A percentile compares a stretch with the other conserved stretches of the same genome.
phyloP scores from a whole-genome alignment of 768 basidiomycete genomes.

The Rhodotorula graminis region DNA sequence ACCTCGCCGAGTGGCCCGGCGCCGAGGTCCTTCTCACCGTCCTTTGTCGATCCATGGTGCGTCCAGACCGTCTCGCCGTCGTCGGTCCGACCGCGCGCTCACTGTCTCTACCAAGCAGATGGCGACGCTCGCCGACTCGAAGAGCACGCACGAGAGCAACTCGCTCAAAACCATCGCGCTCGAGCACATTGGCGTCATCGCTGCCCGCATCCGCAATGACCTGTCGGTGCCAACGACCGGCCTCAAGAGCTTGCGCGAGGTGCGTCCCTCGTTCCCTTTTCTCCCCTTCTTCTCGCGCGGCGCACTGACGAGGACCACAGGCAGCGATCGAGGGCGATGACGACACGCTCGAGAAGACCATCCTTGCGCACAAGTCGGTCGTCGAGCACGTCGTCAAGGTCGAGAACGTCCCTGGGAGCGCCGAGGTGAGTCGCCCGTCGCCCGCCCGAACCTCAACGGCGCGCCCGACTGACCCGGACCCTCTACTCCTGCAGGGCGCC shows the following conservation, averaged over 20 bases:
- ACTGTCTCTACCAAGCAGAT: slow-evolving; percentile 54
- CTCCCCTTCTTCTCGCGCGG: not conserved
- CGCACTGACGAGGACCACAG: too few species aligned
- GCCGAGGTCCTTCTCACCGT: slow-evolving; percentile 75
- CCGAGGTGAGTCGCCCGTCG: not conserved
- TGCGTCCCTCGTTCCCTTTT: slow-evolving; percentile 43
- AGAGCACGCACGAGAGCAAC: slow-evolving; percentile 66
- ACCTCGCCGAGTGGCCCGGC: slow-evolving; percentile 97
- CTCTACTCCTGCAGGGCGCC: not conserved
- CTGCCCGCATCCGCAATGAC: slow-evolving; percentile 67
- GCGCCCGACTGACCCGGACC: not conserved
- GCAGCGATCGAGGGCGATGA: slow-evolving; percentile 57
- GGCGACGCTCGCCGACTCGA: slow-evolving; percentile 73
- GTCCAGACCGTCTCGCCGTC: slow-evolving; percentile 33
- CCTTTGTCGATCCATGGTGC: slow-evolving; percentile 77
- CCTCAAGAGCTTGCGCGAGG: slow-evolving; percentile 64
- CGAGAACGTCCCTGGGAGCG: slow-evolving; percentile 72
- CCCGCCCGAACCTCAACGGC: not conserved
- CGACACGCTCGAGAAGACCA: slow-evolving; percentile 58
- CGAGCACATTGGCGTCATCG: slow-evolving; percentile 91
- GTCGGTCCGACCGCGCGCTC: not conserved
- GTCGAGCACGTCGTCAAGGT: slow-evolving; percentile 64
- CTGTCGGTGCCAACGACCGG: slow-evolving; percentile 44
- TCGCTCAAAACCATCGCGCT: slow-evolving; percentile 83
- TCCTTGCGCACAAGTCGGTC: slow-evolving; percentile 63